Evolutionary conservation across 139 green algal species (phyloP).

Genomic region (Desmodesmus armatus): DNA sequence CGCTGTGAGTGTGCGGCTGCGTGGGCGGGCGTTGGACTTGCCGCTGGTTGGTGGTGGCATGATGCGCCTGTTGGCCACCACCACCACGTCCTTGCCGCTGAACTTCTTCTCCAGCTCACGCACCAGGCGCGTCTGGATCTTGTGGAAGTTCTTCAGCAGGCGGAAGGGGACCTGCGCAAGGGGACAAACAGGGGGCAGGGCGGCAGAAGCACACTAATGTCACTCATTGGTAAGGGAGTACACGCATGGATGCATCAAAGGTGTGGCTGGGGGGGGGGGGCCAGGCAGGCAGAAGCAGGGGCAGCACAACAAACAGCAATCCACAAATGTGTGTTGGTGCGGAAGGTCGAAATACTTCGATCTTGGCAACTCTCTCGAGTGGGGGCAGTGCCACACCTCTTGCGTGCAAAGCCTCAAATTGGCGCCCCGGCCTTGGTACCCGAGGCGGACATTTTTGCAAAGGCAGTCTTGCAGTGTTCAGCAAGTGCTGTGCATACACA

Average conservation of each 20-base stretch:
- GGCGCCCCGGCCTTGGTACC: no score
- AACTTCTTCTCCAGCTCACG: conserved; percentile 99
- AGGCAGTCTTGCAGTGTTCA: no score
- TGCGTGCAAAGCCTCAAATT: no score
- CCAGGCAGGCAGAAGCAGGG: not conserved
- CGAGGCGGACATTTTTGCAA: no score
- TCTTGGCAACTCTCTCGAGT: no score
- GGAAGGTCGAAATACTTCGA: no score
- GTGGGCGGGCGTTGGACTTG: conserved; percentile 76
- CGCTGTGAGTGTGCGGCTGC: conserved; percentile 94
- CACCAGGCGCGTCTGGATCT: conserved; percentile 97
- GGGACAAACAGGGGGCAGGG: not conserved
- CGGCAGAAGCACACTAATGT: not conserved
- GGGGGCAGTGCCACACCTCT: no score
- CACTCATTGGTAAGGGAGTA: no score
- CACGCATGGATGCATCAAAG: conserved; percentile 12
- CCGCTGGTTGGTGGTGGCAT: conserved; percentile 83
- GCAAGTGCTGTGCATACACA: no score
- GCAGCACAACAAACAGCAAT: not conserved
- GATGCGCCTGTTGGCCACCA: conserved; percentile 96
- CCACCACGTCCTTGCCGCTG: conserved; percentile 97
- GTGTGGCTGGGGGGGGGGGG: not conserved
- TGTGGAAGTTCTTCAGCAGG: conserved; percentile 98
- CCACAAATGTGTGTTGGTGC: not conserved
- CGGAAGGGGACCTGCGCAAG: conserved; percentile 90